Evolutionary conservation across 768 basidiomycete species (phyloP).

Genomic region (Mycena belliarum): DNA sequence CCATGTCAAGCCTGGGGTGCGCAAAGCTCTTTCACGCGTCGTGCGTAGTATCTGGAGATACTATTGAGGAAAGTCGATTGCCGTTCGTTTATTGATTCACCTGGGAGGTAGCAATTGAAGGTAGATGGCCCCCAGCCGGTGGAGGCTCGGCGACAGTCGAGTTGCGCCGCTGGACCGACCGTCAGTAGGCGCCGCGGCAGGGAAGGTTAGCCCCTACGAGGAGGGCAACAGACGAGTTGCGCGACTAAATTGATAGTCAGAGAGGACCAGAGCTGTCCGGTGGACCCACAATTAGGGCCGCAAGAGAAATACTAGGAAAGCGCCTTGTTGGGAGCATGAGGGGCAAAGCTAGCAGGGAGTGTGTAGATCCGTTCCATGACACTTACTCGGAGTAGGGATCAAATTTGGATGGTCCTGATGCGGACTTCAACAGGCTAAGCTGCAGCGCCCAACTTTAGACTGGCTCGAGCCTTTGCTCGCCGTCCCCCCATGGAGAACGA

Average conservation of each 20-base stretch:
- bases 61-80: too few species aligned
- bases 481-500: conserved; percentile 71
- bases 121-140: conserved; percentile 78
- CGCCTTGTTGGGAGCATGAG: conserved; percentile 35
- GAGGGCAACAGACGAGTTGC: too few species aligned
- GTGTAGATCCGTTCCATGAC: conserved; percentile 47
- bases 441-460: neutral
- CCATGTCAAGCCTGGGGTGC: conserved; percentile 75
- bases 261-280: neutral
- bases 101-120: conserved; percentile 60
- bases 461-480: conserved; percentile 24
- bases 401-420: neutral
- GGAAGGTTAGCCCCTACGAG: too few species aligned
- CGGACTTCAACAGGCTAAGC: neutral
- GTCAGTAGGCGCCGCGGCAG: neutral
- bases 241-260: too few species aligned
- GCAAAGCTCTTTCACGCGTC: conserved; percentile 70
- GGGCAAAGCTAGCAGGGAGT: neutral
- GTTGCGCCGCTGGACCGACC: conserved; percentile 40
- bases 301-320: conserved; percentile 4
- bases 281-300: conserved; percentile 23
- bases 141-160: conserved; percentile 62
- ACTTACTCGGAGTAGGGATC: neutral
- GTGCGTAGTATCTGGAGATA: conserved; percentile 44
- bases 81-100: too few species aligned